phyloP scores from a whole-genome alignment of 148 eudicot genomes.

The Rhododendron kiyosumense region DNA sequence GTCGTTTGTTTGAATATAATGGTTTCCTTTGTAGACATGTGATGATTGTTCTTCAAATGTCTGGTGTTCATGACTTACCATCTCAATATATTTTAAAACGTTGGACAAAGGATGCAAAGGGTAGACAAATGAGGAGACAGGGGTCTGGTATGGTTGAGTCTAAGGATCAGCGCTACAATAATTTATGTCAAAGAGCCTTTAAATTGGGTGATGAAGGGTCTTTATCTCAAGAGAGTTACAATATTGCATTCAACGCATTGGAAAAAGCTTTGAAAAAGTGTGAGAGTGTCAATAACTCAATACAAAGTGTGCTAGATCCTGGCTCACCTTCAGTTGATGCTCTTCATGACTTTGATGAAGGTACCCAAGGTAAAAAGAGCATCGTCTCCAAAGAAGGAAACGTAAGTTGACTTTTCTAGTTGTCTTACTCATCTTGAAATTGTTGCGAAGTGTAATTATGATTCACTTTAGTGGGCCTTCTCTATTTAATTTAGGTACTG shows the following conservation, averaged over 20 bases:
- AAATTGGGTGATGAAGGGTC: constrained; percentile 28
- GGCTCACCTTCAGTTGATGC: constrained; percentile 7
- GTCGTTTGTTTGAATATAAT: neutral
- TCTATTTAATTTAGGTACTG: constrained; percentile 11
- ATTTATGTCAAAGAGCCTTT: constrained; percentile 23
- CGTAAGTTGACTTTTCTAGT: constrained; percentile 4
- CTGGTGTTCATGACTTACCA: neutral
- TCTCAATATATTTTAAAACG: neutral
- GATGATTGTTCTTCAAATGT: neutral
- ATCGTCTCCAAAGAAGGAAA: constrained; percentile 6
- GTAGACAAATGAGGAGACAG: neutral
- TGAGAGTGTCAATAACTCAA: constrained; percentile 14
- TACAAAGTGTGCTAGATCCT: constrained; percentile 15
- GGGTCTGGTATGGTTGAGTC: neutral
- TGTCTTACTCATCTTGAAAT: neutral
- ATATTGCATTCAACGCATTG: constrained; percentile 18
- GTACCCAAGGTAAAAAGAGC: constrained; percentile 10
- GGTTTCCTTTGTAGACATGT: constrained; percentile 1
- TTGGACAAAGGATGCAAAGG: neutral
- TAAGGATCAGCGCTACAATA: constrained; percentile 2
- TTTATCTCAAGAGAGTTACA: constrained; percentile 22
- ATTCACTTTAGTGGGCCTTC: neutral
- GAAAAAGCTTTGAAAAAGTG: constrained; percentile 24
- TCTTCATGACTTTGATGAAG: constrained; percentile 10
- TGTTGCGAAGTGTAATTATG: neutral